Evolutionary conservation across 176 grass and related monocot genomes (phyloP).

Genomic region (Triticum timopheevii): DNA sequence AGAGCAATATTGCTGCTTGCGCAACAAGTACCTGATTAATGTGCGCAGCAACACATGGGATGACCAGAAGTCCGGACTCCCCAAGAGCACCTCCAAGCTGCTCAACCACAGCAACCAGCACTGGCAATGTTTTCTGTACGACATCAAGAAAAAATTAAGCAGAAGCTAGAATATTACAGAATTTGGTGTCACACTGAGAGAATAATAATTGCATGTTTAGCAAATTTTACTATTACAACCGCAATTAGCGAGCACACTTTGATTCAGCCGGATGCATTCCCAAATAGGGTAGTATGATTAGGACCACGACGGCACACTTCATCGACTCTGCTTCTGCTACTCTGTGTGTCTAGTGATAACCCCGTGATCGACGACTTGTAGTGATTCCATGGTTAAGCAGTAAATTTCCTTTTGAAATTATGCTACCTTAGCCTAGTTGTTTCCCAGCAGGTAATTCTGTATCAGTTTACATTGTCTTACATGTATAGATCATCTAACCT

Average conservation of each 20-base stretch:
- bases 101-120: constrained; percentile 85
- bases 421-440: background rate
- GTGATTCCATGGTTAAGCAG: background rate
- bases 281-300: background rate
- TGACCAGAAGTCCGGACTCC: constrained; percentile 70
- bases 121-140: constrained; percentile 79
- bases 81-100: constrained; percentile 76
- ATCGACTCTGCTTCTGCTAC: background rate
- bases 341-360: background rate
- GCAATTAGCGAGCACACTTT: background rate
- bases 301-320: background rate
- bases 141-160: constrained; percentile 10
- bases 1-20: background rate
- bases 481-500: background rate
- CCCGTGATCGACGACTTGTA: background rate
- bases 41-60: constrained; percentile 68
- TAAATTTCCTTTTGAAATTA: background rate
- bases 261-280: background rate
- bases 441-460: background rate
- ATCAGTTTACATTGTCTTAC: background rate
- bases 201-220: constrained; percentile 16
- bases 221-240: constrained; percentile 3
- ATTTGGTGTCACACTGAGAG: background rate
- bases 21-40: constrained; percentile 74
- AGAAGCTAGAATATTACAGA: background rate